Conservation (phyloP, 139 green algal species). For the Coelastrella sp. region DNA sequence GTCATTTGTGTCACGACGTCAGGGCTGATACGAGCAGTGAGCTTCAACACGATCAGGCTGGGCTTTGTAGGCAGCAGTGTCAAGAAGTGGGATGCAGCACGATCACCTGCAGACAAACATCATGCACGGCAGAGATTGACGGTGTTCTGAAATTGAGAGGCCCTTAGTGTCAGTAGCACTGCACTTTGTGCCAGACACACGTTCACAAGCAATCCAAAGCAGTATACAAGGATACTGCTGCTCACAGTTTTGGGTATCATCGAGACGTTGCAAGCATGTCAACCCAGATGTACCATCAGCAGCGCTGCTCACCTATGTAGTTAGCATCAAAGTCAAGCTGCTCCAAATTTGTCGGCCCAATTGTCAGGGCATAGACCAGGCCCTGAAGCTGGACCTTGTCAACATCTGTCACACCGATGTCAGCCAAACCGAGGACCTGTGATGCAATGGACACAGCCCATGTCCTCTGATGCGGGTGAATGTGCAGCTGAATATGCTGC, state of each 20-base stretch:
- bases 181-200: not conserved
- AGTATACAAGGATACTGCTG: not conserved
- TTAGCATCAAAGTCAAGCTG: conserved; percentile 32
- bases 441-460: not conserved
- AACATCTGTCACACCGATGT: not conserved
- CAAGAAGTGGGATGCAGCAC: not conserved
- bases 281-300: not conserved
- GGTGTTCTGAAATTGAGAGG: not conserved
- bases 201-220: not conserved
- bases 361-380: not conserved
- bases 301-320: conserved; percentile 23
- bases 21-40: conserved; percentile 12
- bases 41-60: conserved; percentile 11
- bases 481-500: too few relatives aligned
- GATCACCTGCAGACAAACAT: conserved; percentile 12
- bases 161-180: not conserved
- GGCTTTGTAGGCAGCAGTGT: conserved; percentile 14
- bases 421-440: conserved; percentile 15
- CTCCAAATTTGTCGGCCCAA: not conserved
- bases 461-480: too few relatives aligned
- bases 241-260: not conserved
- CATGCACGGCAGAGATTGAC: not conserved
- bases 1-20: not conserved
- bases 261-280: not conserved
- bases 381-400: conserved; percentile 32